A percentile compares a stretch with the other conserved stretches of the same genome.
Conservation (phyloP, 2,329 filamentous ascomycete species). For the Ramularia collo-cygni region DNA sequence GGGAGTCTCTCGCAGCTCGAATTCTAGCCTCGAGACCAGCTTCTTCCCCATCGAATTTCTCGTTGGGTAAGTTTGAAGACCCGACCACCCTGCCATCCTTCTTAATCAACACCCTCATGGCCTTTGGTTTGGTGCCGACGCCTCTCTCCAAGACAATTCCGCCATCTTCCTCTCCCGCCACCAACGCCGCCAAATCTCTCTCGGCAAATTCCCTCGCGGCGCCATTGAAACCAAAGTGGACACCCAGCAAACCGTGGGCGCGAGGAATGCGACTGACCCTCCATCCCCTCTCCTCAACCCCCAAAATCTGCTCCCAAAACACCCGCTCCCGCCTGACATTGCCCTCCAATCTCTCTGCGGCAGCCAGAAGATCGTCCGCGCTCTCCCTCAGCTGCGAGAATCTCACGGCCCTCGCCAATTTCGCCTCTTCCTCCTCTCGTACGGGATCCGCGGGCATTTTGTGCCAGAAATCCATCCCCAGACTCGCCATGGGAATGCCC, state of each 20-base stretch:
- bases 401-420: constrained; percentile 63
- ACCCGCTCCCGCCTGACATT: constrained; percentile 74
- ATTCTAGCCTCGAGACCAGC: constrained; percentile 61
- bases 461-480: constrained; percentile 59
- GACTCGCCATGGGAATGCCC: constrained; percentile 66
- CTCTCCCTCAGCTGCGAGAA: constrained; percentile 69
- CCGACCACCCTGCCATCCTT: constrained; percentile 54
- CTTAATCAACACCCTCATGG: constrained; percentile 62
- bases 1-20: constrained; percentile 66
- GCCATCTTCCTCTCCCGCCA: constrained; percentile 67
- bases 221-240: constrained; percentile 85
- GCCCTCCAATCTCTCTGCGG: constrained; percentile 63
- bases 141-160: constrained; percentile 66
- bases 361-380: constrained; percentile 64
- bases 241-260: constrained; percentile 50
- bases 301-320: constrained; percentile 83
- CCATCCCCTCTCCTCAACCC: constrained; percentile 80
- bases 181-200: constrained; percentile 73
- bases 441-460: constrained; percentile 52
- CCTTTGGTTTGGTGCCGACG: constrained; percentile 48
- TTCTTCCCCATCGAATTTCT: constrained; percentile 43
- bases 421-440: constrained; percentile 31
- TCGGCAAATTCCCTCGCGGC: constrained; percentile 53
- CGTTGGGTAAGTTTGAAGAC: constrained; percentile 35
- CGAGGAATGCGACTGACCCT: constrained; percentile 63